Evolutionary conservation across 495 filamentous ascomycete genomes (phyloP).

Genomic region (Penicillium cataractarum): DNA sequence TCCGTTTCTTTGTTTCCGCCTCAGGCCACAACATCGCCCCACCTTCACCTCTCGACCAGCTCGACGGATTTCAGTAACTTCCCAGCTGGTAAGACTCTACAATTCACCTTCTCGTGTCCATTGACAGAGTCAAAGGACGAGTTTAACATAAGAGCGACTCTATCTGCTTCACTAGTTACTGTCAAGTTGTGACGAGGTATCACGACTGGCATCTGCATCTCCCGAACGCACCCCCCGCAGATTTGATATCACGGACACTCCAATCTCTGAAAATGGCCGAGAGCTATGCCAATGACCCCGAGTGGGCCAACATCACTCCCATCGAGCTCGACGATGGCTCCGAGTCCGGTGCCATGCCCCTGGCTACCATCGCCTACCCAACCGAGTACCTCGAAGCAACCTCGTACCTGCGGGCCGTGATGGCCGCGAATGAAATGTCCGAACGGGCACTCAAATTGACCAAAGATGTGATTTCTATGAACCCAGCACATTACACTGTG

Average conservation of each 20-base stretch:
- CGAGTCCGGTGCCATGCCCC: constrained; percentile 57
- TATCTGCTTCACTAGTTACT: not conserved
- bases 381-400: constrained; percentile 84
- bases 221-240: constrained; percentile 2
- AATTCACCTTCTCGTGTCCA: not conserved
- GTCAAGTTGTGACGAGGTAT: not conserved
- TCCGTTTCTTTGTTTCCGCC: constrained; percentile 15
- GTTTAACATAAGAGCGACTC: not conserved
- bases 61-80: not conserved
- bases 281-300: constrained; percentile 67
- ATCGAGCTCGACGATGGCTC: constrained; percentile 81
- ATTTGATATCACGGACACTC: constrained; percentile 6
- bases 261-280: constrained; percentile 32
- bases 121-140: not conserved
- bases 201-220: not conserved
- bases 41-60: constrained; percentile 1
- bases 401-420: constrained; percentile 89
- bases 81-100: not conserved
- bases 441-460: constrained; percentile 81
- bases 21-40: constrained; percentile 12
- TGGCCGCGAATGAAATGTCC: constrained; percentile 84
- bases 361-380: constrained; percentile 87
- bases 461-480: constrained; percentile 84
- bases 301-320: constrained; percentile 82
- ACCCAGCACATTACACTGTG: constrained; percentile 96